A percentile compares a stretch with the other conserved stretches of the same genome.
phyloP scores from a whole-genome alignment of 139 green algal genomes.

The Micromonas commoda region DNA sequence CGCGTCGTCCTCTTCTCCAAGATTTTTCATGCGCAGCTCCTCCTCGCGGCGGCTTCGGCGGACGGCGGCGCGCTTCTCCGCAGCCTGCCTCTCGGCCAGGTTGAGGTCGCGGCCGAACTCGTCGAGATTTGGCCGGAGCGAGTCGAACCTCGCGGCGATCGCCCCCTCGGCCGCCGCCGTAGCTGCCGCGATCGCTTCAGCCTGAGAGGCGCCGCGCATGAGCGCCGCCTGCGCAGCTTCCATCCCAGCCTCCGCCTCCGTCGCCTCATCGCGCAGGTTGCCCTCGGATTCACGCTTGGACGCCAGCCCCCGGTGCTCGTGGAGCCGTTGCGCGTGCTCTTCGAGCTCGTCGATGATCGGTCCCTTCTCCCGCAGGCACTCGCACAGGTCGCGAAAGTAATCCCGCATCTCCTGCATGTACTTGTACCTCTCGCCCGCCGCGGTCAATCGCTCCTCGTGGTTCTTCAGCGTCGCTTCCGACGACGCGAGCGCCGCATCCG shows the following conservation, averaged over 20 bases:
- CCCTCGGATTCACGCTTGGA: not conserved
- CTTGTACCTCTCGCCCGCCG: not conserved
- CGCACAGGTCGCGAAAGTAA: not conserved
- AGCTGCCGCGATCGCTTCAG: not conserved
- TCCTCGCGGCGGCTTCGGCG: no score
- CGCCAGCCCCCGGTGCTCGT: not conserved
- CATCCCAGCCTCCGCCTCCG: not conserved
- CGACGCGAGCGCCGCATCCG: not conserved
- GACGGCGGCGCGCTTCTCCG: not conserved
- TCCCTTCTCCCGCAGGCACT: not conserved
- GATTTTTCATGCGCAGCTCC: not conserved
- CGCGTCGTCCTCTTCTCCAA: not conserved
- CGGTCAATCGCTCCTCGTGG: not conserved
- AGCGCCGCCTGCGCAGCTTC: not conserved
- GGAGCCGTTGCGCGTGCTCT: not conserved
- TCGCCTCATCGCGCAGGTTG: not conserved
- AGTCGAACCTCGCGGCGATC: not conserved
- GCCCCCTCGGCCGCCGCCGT: not conserved
- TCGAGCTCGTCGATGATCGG: not conserved
- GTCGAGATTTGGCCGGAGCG: not conserved
- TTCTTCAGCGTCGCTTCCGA: not conserved
- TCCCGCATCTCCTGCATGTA: not conserved
- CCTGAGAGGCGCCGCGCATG: not conserved
- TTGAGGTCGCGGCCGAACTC: not conserved
- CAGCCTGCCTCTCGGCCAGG: not conserved